Base-by-base conservation (phyloP, 306 rosid genomes). In the Quercus glauca region DNA sequence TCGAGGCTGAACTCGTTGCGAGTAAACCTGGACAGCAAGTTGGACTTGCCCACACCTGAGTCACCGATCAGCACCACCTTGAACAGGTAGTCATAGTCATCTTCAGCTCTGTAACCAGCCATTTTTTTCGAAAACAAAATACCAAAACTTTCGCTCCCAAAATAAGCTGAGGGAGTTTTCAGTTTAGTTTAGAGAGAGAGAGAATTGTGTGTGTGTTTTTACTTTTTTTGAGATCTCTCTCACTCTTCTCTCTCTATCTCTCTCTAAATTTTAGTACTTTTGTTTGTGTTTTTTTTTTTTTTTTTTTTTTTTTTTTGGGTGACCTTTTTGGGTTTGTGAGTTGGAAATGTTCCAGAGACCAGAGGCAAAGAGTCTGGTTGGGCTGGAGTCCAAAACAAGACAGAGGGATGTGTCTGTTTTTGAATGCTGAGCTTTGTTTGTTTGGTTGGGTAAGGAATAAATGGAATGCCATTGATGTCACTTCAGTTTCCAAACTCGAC, bases 41-140 rank as follows among this genome's bases (percentile, higher is more conserved):
- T 83, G 77, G 91, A 88, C 84, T 85, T 88, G 63, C 89, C 89
- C 4, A 88, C 89, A 23, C 89, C 91, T 4, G 91, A 88, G 77
- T 88, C 89, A 1, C 87, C 87, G 78, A 88, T 88, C 67, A 88
- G 79, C 58, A 88, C 89, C 53, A 88, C 87, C 81, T 88, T 88
- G 80, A 85, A 88, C 55, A 88, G 84, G 77, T 85, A 88, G 35
- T 88, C 91, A 18, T 88, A 88, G 76, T 88, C 91, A n/a, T 88
- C 89, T 71, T 88, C 91, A 33, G 91, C 87, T 85, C 82, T 85
- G 86, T 88, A 88, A 17, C 89, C 91, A 20, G 89, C 83, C 91
- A 88, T 88, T 41, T 15, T n/a, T 49, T 6, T 35, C 72, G 28
- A 35, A 33, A 28, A 21, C 23, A 18, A 17, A 26, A 20, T 23